Evolutionary conservation across 2,329 filamentous ascomycete species (phyloP), one percentile per base, ranked within the genome.

Genomic region (Zalaria sp.): DNA sequence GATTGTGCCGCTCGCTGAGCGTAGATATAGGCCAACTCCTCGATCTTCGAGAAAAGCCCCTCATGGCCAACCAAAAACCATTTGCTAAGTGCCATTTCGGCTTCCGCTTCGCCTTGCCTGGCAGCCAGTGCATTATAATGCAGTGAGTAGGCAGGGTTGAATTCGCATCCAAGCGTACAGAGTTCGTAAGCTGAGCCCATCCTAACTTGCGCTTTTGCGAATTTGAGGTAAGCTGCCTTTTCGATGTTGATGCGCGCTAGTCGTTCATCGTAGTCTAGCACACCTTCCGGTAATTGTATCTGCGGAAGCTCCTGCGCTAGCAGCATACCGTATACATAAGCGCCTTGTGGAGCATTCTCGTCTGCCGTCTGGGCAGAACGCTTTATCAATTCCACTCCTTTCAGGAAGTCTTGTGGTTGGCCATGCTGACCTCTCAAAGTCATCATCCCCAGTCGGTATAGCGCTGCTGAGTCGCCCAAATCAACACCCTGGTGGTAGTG

Each of bases 11-110:
- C 91, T 50, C 89, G 77, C 52, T 89, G 77, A 1, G 91, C 91
- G 56, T 94, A 96, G 40, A 78, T 81, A 62, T 84, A 98, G 5
- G 91, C 89, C 38, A 96, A 67, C 57, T 89, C 83, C 62, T 98
- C 91, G 54, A 95, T 96, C 71, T 96, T 96, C 46, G 84, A 76
- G 56, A 98, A 95, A 5, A 93, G 72, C 25, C 81, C 82, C 51
- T 96, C 89, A 49, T 91, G 88, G 3, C 91, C 91, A 55, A 93
- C 96, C 27, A 98, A 71, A 57, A 96, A 98, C 91, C 91, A 98
- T 62, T 94, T 91, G 62, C 89, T 96, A 46, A 98, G 87, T 27
- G 89, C 87, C 63, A 98, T 83, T 46, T 94, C 87, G 0, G 89
- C 91, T 59, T 98, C 91, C 0, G 87, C 72, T 53, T 96, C 87